Evolutionary conservation across 2,329 filamentous ascomycete genomes (phyloP), one percentile per base, ranked within the genome.

Genomic region (Blastomyces percursus): DNA sequence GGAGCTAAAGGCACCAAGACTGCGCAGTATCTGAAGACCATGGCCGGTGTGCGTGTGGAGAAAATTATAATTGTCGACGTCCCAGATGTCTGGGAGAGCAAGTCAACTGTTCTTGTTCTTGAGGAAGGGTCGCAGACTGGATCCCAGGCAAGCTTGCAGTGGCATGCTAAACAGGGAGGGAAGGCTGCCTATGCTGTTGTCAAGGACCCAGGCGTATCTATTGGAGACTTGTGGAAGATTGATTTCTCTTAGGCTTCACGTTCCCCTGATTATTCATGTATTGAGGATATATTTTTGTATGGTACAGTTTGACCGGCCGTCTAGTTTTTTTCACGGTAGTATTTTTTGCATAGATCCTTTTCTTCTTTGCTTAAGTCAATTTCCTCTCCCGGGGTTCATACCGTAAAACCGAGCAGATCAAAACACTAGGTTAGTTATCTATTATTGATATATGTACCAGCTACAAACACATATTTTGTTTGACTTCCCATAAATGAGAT

Each of bases 41-140:
- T 96, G 88, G 81, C 82, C 38, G 80, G 83, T 54, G 91, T 97
- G 2, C 79, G 82, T 8, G 85, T 97, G 0, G 91, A 96, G 78
- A 91, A 88, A 77, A 83, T 97, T 62, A 80, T 97, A 56, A 70
- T 99, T 58, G 85, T 97, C 24, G 90, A 90, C 54, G 90, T 90
- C 2, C 89, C 91, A 0, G 79, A 81, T 42, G 76, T 78, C 24
- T 96, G 91, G 92, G 82, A 82, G 65, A 78, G 77, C 58, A 87
- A 84, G 78, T 80, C 76, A 66, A 81, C 79, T 66, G 86, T 86
- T 1, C 72, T 70, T 7, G 72, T 80, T 38, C 71, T 72, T 11
- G 76, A 82, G 74, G 69, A 81, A 83, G 72, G 73, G n/a, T 68
- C 71, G 19, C 74, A 74, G 62, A 64, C 69, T n/a, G 72, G 68